Percentiles rank a stretch among this genome's conserved stretches.
These are phyloP conservation scores for Gamsiella multidivaricata DNA, from an alignment of 192 early-diverging fungal species.

Conservation along the genomic window DNA sequence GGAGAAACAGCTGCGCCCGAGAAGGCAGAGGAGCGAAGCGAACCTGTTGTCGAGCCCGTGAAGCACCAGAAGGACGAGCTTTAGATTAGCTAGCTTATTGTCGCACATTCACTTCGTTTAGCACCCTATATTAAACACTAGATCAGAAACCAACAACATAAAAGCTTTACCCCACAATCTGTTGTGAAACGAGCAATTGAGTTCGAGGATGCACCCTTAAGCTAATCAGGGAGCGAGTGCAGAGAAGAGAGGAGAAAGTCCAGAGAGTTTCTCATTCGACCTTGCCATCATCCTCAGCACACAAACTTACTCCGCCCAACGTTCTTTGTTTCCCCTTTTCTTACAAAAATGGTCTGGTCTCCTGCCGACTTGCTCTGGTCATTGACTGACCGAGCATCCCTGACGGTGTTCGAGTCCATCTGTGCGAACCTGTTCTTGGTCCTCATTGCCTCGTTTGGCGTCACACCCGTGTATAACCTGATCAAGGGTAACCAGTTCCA, in stretches of 20 bases:
- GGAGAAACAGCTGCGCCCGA: slow-evolving; percentile 18
- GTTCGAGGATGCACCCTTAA: no score
- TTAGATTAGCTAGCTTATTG: slow-evolving; percentile 9
- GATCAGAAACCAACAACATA: no score
- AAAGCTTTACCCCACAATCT: no score
- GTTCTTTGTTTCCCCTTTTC: not conserved
- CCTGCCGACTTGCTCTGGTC: slow-evolving; percentile 51
- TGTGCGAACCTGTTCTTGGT: slow-evolving; percentile 41
- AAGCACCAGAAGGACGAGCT: slow-evolving; percentile 52
- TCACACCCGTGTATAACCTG: slow-evolving; percentile 33
- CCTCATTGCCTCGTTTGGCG: slow-evolving; percentile 12
- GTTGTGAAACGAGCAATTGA: no score
- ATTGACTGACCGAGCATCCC: slow-evolving; percentile 15
- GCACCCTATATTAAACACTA: no score
- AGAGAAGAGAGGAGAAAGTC: no score
- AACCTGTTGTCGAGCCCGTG: slow-evolving; percentile 19
- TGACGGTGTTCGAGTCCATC: slow-evolving; percentile 44
- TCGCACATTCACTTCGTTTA: no score
- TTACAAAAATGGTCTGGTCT: slow-evolving; percentile 30
- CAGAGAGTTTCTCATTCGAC: no score
- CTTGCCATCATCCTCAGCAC: no score
- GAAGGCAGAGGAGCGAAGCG: slow-evolving; percentile 3
- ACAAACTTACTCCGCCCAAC: no score
- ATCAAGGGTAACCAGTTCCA: slow-evolving; percentile 42
- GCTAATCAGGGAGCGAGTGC: no score